These are phyloP conservation scores for Cylindrotheca fusiformis DNA, from an alignment of 108 stramenopile species.

Conservation along the genomic window DNA sequence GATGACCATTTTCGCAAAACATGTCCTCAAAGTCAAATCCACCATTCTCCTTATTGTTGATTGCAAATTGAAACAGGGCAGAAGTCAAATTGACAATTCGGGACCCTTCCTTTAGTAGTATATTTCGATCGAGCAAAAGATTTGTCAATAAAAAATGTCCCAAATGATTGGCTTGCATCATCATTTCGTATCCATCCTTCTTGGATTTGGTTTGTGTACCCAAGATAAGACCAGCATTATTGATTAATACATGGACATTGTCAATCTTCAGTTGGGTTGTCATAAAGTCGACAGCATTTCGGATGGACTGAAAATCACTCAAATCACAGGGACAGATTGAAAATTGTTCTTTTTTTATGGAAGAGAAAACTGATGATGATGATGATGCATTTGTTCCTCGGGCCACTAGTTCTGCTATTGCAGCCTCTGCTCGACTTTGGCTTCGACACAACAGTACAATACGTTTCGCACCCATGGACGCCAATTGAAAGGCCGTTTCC, in stretches of 20 bases:
- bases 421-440: constrained; percentile 39
- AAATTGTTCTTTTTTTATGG: constrained; percentile 21
- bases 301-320: constrained; percentile 49
- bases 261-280: constrained; percentile 5
- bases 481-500: constrained; percentile 75
- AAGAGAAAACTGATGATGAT: too few species aligned
- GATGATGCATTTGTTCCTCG: too few species aligned
- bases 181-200: constrained; percentile 73
- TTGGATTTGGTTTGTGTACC: constrained; percentile 37
- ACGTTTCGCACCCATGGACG: constrained; percentile 54
- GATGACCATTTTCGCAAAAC: constrained; percentile 47
- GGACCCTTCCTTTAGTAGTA: constrained; percentile 18
- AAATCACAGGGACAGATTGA: constrained; percentile 59
- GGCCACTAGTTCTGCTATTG: constrained; percentile 41
- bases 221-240: constrained; percentile 90
- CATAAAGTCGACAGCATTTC: constrained; percentile 23
- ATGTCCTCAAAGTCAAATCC: constrained; percentile 75
- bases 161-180: constrained; percentile 87
- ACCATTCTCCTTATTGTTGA: too few species aligned
- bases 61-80: constrained; percentile 38
- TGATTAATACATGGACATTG: constrained; percentile 64
- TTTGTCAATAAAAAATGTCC: constrained; percentile 82
- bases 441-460: constrained; percentile 78
- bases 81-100: constrained; percentile 37
- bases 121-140: constrained; percentile 44